These are phyloP conservation scores for Setomelanomma holmii DNA, from an alignment of 2,329 filamentous ascomycete species.

Conservation along the genomic window DNA sequence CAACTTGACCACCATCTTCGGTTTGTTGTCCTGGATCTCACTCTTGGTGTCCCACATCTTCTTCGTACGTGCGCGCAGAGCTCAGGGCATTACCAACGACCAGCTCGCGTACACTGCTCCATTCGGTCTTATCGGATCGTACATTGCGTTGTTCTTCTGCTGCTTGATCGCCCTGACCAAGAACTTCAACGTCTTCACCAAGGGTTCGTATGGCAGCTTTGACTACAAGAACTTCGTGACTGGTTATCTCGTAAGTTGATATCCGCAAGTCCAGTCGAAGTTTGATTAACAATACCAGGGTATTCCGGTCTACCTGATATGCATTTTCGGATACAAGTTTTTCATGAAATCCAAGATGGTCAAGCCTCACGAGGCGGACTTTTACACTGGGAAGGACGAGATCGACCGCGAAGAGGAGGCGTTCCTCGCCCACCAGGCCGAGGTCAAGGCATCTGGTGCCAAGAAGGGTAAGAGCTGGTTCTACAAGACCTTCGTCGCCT, in stretches of 20 bases:
- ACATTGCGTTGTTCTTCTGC: constrained; percentile 72
- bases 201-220: constrained; percentile 60
- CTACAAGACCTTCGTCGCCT: constrained; percentile 65
- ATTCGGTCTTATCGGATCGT: constrained; percentile 73
- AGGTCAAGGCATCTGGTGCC: constrained; percentile 44
- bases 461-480: constrained; percentile 58
- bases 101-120: constrained; percentile 68
- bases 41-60: constrained; percentile 59
- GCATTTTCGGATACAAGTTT: constrained; percentile 66
- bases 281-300: constrained; percentile 74
- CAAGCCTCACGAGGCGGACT: constrained; percentile 67
- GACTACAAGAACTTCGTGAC: constrained; percentile 81
- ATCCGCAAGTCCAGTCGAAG: too few relatives aligned
- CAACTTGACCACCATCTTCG: constrained; percentile 53
- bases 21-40: constrained; percentile 57
- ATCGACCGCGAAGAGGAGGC: constrained; percentile 77
- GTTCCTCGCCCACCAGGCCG: constrained; percentile 66
- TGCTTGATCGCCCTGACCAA: constrained; percentile 79
- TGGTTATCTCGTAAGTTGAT: constrained; percentile 62
- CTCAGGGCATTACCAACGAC: constrained; percentile 54
- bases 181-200: constrained; percentile 77
- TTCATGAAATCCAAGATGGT: constrained; percentile 48
- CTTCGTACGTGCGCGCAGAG: constrained; percentile 55
- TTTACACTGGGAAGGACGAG: constrained; percentile 75
- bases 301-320: constrained; percentile 73